Evolutionary conservation across 208 protist species (phyloP).

Genomic region (Angomonas deanei): DNA sequence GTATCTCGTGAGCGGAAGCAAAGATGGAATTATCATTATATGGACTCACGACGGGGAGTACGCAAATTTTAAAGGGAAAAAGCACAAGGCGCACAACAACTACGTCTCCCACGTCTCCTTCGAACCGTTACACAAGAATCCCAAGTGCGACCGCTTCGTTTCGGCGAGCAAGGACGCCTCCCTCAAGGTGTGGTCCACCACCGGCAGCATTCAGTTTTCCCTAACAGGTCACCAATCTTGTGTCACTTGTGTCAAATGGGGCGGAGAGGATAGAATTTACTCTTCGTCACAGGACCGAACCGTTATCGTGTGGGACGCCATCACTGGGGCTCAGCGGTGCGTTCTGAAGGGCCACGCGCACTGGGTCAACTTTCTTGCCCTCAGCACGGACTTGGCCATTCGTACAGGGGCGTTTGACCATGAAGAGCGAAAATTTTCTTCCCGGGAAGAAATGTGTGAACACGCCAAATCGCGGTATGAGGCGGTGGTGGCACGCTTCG

Average conservation of each 20-base stretch:
- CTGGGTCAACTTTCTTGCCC: constrained; percentile 98
- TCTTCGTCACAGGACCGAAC: constrained; percentile 96
- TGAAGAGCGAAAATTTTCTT: constrained; percentile 62
- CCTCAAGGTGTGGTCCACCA: constrained; percentile 85
- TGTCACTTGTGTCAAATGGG: constrained; percentile 97
- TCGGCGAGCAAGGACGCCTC: constrained; percentile 92
- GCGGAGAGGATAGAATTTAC: constrained; percentile 92
- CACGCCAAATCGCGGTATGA: constrained; percentile 82
- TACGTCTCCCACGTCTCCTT: constrained; percentile 95
- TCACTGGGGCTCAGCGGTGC: constrained; percentile 56
- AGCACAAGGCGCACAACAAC: constrained; percentile 90
- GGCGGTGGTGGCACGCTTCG: constrained; percentile 56
- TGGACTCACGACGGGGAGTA: constrained; percentile 89
- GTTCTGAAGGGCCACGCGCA: constrained; percentile 96
- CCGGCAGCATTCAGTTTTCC: constrained; percentile 69
- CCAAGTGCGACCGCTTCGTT: constrained; percentile 76
- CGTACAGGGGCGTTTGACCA: constrained; percentile 95
- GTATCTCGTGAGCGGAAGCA: constrained; percentile 91
- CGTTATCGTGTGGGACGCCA: constrained; percentile 94
- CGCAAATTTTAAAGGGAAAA: constrained; percentile 66
- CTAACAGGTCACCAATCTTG: constrained; percentile 93
- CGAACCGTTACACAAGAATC: constrained; percentile 94
- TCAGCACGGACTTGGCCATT: constrained; percentile 97
- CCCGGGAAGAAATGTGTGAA: constrained; percentile 35
- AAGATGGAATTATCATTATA: constrained; percentile 89